Evolutionary conservation across 441 rosid genomes (phyloP).

Genomic region (Erysimum cheiri): DNA sequence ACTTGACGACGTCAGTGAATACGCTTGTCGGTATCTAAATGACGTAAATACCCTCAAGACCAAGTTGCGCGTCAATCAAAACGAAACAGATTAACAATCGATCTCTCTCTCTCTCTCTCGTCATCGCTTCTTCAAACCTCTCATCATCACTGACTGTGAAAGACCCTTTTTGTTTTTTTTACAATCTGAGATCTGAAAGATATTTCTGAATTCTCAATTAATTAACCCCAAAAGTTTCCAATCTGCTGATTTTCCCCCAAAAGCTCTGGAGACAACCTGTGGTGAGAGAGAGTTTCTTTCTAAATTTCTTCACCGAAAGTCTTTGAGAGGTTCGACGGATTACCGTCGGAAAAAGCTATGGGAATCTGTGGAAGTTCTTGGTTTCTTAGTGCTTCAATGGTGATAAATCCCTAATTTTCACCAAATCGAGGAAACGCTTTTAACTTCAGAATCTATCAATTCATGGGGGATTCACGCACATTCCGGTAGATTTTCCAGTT

Average conservation of each 20-base stretch:
- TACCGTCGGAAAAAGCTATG: slow-evolving; percentile 16
- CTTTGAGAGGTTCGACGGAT: neutral
- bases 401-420: slow-evolving; percentile 19
- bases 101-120: neutral
- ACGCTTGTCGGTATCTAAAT: slow-evolving; percentile 31
- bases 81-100: slow-evolving; percentile 19
- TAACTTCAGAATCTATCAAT: neutral
- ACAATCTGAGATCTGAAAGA: slow-evolving; percentile 24
- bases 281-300: neutral
- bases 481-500: slow-evolving; percentile 31
- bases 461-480: slow-evolving; percentile 27
- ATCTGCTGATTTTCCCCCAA: neutral
- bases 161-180: neutral
- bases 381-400: slow-evolving; percentile 8
- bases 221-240: neutral
- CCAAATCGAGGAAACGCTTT: neutral
- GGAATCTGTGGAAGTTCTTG: slow-evolving; percentile 20
- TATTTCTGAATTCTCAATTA: neutral
- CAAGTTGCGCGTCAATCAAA: slow-evolving; percentile 35
- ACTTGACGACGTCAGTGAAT: slow-evolving; percentile 39
- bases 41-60: slow-evolving; percentile 36
- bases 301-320: slow-evolving; percentile 27
- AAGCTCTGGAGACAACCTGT: slow-evolving; percentile 13
- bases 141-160: slow-evolving; percentile 40
- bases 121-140: slow-evolving; percentile 4